Evolutionary conservation across 148 eudicot genomes (phyloP).

Genomic region (Vaccinium vitisidaea): DNA sequence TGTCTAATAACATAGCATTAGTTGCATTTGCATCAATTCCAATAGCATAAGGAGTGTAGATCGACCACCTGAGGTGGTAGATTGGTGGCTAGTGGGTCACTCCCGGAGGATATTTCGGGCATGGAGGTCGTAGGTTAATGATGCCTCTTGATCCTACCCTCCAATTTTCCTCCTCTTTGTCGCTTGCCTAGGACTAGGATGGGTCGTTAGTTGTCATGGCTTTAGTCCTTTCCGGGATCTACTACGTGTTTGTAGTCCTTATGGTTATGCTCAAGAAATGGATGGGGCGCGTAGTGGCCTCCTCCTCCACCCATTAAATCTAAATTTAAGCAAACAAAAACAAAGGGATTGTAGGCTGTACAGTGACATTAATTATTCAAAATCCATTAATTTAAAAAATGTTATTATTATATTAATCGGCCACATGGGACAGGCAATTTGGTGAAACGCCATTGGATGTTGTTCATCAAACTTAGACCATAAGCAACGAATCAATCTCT

Average conservation of each 20-base stretch:
- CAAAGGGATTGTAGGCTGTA: neutral
- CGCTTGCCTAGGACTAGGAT: too few species aligned
- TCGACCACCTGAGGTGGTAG: too few species aligned
- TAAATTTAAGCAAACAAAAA: neutral
- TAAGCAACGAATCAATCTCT: neutral
- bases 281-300: neutral
- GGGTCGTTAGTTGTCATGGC: too few species aligned
- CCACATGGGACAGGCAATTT: neutral
- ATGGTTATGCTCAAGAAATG: neutral
- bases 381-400: neutral
- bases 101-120: too few species aligned
- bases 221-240: neutral
- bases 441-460: neutral
- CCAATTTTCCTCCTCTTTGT: too few species aligned
- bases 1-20: too few species aligned
- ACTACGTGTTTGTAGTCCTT: too few species aligned
- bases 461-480: slow-evolving; percentile 12
- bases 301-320: neutral
- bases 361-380: neutral
- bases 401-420: neutral
- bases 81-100: too few species aligned
- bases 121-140: too few species aligned
- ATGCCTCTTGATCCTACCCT: too few species aligned
- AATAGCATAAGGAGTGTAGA: too few species aligned
- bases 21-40: too few species aligned